Evolutionary conservation across 2,329 filamentous ascomycete genomes (phyloP).

Genomic region (Phoma sp.): DNA sequence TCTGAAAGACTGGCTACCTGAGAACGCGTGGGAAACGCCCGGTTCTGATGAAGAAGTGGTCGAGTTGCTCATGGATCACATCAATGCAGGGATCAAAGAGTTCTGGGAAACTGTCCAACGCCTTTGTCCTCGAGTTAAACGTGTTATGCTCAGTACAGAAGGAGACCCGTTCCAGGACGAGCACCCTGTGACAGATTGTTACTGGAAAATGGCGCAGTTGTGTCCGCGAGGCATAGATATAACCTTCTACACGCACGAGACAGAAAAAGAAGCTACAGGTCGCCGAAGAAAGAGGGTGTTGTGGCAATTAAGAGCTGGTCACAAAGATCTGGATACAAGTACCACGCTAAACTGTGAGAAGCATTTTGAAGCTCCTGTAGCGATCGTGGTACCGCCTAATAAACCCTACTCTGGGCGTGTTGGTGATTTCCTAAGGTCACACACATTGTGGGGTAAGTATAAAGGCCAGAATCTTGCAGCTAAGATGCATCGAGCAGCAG

Average conservation of each 20-base stretch:
- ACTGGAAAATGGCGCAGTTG: constrained; percentile 1
- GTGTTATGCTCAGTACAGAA: constrained; percentile 4
- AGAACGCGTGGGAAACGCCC: background rate
- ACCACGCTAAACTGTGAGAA: constrained; percentile 6
- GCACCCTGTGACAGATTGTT: background rate
- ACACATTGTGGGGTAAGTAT: background rate
- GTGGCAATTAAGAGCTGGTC: constrained; percentile 9
- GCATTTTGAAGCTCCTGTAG: background rate
- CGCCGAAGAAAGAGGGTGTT: constrained; percentile 6
- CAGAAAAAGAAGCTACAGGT: background rate
- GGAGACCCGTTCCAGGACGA: background rate
- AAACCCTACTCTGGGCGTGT: constrained; percentile 13
- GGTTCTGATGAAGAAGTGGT: background rate
- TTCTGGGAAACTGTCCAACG: constrained; percentile 13
- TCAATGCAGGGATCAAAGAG: background rate
- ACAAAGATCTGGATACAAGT: background rate
- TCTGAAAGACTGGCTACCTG: background rate
- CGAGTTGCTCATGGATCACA: background rate
- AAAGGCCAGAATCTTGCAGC: background rate
- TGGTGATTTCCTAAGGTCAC: background rate
- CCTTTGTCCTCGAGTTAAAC: constrained; percentile 11
- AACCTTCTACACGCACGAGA: constrained; percentile 1
- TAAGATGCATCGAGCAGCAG: background rate
- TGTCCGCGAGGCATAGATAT: constrained; percentile 13
- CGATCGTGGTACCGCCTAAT: constrained; percentile 12